phyloP scores from a whole-genome alignment of 2,329 filamentous ascomycete genomes.

The Exophiala calicioides region DNA sequence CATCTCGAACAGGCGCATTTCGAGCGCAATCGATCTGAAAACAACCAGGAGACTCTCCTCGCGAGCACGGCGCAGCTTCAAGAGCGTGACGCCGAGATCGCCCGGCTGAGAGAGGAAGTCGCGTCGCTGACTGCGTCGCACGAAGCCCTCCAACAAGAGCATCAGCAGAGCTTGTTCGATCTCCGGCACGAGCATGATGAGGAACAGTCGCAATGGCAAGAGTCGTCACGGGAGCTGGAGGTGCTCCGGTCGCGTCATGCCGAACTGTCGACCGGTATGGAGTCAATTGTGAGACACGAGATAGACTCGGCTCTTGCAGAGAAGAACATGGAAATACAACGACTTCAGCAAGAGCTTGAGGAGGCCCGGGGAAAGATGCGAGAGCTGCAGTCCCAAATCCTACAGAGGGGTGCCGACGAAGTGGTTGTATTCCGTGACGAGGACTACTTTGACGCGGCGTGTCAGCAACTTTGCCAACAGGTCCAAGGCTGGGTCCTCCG shows the following conservation, averaged over 20 bases:
- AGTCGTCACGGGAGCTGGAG: conserved; percentile 68
- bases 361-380: conserved; percentile 65
- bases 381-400: conserved; percentile 60
- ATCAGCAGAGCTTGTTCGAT: conserved; percentile 68
- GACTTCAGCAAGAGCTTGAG: conserved; percentile 75
- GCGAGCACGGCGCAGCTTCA: conserved; percentile 69
- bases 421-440: conserved; percentile 83
- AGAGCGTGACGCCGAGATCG: conserved; percentile 85
- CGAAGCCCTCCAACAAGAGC: conserved; percentile 72
- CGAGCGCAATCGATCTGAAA: conserved; percentile 55
- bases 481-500: conserved; percentile 97
- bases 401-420: conserved; percentile 54
- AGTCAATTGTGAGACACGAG: conserved; percentile 62
- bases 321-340: conserved; percentile 80
- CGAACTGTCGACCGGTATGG: conserved; percentile 63
- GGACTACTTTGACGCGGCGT: conserved; percentile 92
- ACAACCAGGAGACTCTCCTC: conserved; percentile 55
- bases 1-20: conserved; percentile 58
- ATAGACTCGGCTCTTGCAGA: conserved; percentile 68
- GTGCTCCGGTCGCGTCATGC: conserved; percentile 65
- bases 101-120: conserved; percentile 78
- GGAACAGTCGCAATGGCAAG: conserved; percentile 56
- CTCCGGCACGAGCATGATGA: conserved; percentile 66
- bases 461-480: conserved; percentile 91
- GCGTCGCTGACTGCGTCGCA: conserved; percentile 79